Conservation (phyloP, 257 asterid genomes). For the Ophiorrhiza pumila region DNA sequence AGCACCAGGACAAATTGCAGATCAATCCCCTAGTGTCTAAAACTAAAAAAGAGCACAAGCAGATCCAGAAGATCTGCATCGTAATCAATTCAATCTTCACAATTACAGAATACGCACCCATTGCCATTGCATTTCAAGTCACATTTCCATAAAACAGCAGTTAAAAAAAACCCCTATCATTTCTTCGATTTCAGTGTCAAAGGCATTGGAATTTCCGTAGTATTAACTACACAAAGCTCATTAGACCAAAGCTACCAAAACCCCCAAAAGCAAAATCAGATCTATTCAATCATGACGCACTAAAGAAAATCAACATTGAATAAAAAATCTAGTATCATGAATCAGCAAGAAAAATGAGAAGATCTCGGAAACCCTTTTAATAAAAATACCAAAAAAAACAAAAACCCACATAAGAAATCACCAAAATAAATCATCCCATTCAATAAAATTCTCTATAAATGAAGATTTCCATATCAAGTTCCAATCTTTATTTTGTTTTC, state of each 20-base stretch:
- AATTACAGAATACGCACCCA: not conserved
- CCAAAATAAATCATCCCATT: not conserved
- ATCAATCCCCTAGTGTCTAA: not conserved
- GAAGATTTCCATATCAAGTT: slow-evolving; percentile 28
- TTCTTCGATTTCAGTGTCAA: not conserved
- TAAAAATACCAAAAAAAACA: slow-evolving; percentile 5
- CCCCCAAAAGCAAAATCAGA: not conserved
- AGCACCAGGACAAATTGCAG: slow-evolving; percentile 13
- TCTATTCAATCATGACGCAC: too few relatives aligned
- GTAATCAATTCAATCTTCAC: not conserved
- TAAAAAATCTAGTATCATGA: not conserved
- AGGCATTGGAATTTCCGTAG: not conserved
- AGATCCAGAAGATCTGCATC: slow-evolving; percentile 11
- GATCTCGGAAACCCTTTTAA: slow-evolving; percentile 9
- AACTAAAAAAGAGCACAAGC: not conserved
- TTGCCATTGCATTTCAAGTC: slow-evolving; percentile 19
- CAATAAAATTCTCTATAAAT: slow-evolving; percentile 11
- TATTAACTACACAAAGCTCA: not conserved
- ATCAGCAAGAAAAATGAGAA: not conserved
- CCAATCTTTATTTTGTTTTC: slow-evolving; percentile 23
- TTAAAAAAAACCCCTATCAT: not conserved
- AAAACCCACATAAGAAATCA: slow-evolving; percentile 5
- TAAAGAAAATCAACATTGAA: not conserved
- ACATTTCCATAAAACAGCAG: slow-evolving; percentile 16
- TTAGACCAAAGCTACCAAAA: slow-evolving; percentile 16